Base-by-base conservation (phyloP, 2,329 filamentous ascomycete genomes). In the Epicoccum nigrum region DNA sequence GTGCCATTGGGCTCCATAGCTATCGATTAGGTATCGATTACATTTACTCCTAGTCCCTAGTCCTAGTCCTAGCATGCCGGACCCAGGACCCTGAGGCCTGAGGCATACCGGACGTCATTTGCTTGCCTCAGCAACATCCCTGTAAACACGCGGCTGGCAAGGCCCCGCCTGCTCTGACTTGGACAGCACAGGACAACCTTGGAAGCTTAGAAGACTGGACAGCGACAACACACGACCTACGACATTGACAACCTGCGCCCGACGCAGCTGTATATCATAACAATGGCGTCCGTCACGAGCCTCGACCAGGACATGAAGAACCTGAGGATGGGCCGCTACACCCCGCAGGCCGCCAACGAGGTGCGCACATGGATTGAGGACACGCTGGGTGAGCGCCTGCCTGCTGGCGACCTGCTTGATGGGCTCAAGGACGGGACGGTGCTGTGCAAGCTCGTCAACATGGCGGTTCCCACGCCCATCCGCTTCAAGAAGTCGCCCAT, bases 301-400 rank as follows among this genome's bases (percentile, higher is more conserved):
- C 81, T 99, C 55, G 94, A 97, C 77, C 93, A 93, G 75, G 94
- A 99, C 79, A 83, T 99, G 85, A 90, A 90, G 81, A 92, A 87
- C 73, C 76, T 97, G 82, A 92, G 94, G 75, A 81, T 96, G 67
- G 90, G 92, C 55, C 90, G 93, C 77, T 97, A 96, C 77, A 97
- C 93, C 1, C 91, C 92, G 17, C 86, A 88, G 64, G 92, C 92
- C 32, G 92, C 92, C 43, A 90, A 90, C 63, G 92, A 97, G 77
- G 88, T 86, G 16, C 86, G 87, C 38, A 74, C 79, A 58, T 99
- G 94, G 91, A 92, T 99, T 59, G 92, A 97, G 74, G 83, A 85
- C 31, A 81, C 86, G 1, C 77, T 99, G 27, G 89, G 88, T 56
- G 87, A 92, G 70, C 83, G 80, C 42, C 79, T 97, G 48, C 78